Percentiles rank a stretch among this genome's conserved stretches.
phyloP scores from a whole-genome alignment of 768 basidiomycete genomes.

The Tulasnella sp. region DNA sequence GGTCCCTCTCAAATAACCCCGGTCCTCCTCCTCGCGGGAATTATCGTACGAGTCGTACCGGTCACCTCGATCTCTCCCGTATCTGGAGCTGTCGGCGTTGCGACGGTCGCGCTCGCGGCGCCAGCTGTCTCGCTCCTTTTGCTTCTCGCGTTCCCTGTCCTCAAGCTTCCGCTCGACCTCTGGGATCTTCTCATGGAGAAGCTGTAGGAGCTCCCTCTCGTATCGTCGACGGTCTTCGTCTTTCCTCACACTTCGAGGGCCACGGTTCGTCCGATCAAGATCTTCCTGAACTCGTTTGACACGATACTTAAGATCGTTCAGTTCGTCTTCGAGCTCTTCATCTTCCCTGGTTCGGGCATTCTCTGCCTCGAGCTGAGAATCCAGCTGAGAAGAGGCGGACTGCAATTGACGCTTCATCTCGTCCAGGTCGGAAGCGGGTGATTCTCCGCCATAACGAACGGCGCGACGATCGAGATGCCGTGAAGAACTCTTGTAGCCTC shows the following conservation, averaged over 20 bases:
- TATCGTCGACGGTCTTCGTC: conserved; percentile 83
- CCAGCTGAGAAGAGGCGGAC: conserved; percentile 75
- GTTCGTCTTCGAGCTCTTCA: conserved; percentile 84
- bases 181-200: conserved; percentile 89
- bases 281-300: conserved; percentile 88
- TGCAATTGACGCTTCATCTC: conserved; percentile 82
- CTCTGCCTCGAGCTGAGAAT: conserved; percentile 63
- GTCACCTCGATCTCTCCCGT: conserved; percentile 29
- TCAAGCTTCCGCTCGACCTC: conserved; percentile 84
- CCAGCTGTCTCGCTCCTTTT: conserved; percentile 76
- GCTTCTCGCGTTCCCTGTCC: conserved; percentile 68
- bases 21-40: conserved; percentile 35
- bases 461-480: conserved; percentile 83
- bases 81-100: conserved; percentile 70
- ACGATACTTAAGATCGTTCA: conserved; percentile 78
- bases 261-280: conserved; percentile 77
- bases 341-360: conserved; percentile 68
- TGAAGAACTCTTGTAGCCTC: conserved; percentile 73
- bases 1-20: conserved; percentile 29
- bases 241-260: conserved; percentile 64
- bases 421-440: conserved; percentile 64
- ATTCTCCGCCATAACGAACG: conserved; percentile 67
- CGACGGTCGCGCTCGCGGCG: conserved; percentile 72
- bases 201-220: conserved; percentile 77
- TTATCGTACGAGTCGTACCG: conserved; percentile 39